phyloP scores from a whole-genome alignment of 1,284 basidiomycete species.

The Leccinum pachyderme region DNA sequence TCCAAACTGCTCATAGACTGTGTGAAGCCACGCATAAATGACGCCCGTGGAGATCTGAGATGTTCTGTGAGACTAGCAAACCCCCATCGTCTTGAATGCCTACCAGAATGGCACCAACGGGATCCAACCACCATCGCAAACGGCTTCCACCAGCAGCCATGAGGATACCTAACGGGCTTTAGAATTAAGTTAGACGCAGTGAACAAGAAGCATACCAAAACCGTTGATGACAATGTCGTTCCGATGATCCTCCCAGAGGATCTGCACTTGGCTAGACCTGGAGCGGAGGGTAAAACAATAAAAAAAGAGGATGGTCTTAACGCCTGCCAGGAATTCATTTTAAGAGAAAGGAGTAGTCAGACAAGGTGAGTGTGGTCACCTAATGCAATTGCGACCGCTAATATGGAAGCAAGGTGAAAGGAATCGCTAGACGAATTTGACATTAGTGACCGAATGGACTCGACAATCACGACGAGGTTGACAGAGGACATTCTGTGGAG shows the following conservation, averaged over 20 bases:
- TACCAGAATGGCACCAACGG: constrained; percentile 76
- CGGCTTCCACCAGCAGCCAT: constrained; percentile 92
- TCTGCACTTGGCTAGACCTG: constrained; percentile 85
- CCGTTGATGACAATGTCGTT: constrained; percentile 86
- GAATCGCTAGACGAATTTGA: constrained; percentile 57
- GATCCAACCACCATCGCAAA: constrained; percentile 83
- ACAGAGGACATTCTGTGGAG: constrained; percentile 75
- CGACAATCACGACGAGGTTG: constrained; percentile 83
- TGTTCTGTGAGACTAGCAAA: constrained; percentile 1
- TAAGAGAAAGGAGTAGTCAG: not conserved
- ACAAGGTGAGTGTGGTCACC: constrained; percentile 41
- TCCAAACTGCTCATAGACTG: constrained; percentile 80
- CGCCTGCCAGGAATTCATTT: constrained; percentile 43
- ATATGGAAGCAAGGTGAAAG: constrained; percentile 82
- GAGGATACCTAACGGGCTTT: constrained; percentile 62
- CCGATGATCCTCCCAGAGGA: constrained; percentile 94
- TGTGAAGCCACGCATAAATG: constrained; percentile 77
- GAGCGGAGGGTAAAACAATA: constrained; percentile 82
- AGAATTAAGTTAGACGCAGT: constrained; percentile 3
- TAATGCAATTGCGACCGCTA: constrained; percentile 81
- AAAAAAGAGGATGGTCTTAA: constrained; percentile 84
- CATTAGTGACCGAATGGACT: constrained; percentile 72
- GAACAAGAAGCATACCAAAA: constrained; percentile 50
- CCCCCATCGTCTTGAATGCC: constrained; percentile 26
- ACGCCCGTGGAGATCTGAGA: constrained; percentile 74